Base-by-base conservation (phyloP, 208 protist genomes). In the Naegleria lovaniensis region DNA sequence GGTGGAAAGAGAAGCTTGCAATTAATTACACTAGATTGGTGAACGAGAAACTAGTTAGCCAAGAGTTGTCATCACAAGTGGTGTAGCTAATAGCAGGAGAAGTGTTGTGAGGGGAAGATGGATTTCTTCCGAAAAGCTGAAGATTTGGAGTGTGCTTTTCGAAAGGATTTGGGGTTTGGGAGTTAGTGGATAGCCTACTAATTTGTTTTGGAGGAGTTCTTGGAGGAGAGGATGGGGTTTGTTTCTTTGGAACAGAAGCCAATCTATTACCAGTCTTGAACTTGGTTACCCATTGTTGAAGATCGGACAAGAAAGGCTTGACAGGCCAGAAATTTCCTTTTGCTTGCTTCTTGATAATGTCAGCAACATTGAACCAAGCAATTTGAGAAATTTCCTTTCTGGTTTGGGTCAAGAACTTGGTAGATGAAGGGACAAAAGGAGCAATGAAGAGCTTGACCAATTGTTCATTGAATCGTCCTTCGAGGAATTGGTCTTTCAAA, bases 351-450 rank as follows among this genome's bases (percentile, higher is more conserved):
- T 29, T 48, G 2, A 85, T 85, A 29, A 87, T 87, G 11, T 87
- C 40, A 38, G 38, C 85, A 67, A 89, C 29, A 0, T 39, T 43
- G 39, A 51, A 40, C 85, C 85, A 89, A 11, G 5, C 11, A 52
- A 67, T 89, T 48, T 33, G 11, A 33, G 36, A 3, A 67, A 89
- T 89, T 67, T 89, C 85, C 29, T 89, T 89, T 89, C 85, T 89
- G 29, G 85, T 89, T 67, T 89, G 85, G 7, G 85, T 38, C 0
- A 11, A 5, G n/a, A 89, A 89, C 36, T 41, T 67, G 5, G 48
- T 67, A 38, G 22, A 25, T 67, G 22, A 19, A 13, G 43, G 29
- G 36, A 89, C n/a, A 29, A 29, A 11, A 25, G 29, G 16, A 33
- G 41, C 19, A 40, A 89, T 67, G 39, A 89, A 89, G 16, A 89